phyloP scores from a whole-genome alignment of 805 yeast species.

The Wickerhamomyces pijperi region DNA sequence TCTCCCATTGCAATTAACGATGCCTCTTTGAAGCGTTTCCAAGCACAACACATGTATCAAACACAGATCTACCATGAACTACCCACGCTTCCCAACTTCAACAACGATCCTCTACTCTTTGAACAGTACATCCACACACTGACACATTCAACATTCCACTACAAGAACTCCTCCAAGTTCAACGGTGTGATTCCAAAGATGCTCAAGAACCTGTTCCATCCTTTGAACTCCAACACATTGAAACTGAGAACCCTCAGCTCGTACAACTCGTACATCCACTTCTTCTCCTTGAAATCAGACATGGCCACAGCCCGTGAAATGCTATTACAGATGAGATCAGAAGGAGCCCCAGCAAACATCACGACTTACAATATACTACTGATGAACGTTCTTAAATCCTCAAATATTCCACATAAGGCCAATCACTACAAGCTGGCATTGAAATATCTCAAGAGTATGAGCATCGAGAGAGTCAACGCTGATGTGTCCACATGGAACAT shows the following conservation, averaged over 20 bases:
- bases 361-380: conserved; percentile 29
- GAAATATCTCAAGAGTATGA: conserved; percentile 23
- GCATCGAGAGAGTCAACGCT: conserved; percentile 16
- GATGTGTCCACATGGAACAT: conserved; percentile 28
- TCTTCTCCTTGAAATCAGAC: conserved; percentile 26
- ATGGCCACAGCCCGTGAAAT: conserved; percentile 28
- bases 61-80: conserved; percentile 20
- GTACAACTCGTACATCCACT: conserved; percentile 29
- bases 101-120: conserved; percentile 15
- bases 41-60: too few species aligned
- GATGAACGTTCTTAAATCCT: conserved; percentile 18
- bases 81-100: conserved; percentile 25
- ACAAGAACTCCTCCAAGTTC: conserved; percentile 24
- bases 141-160: conserved; percentile 26
- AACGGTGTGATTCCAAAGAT: conserved; percentile 28
- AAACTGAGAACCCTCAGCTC: conserved; percentile 20
- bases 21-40: conserved; percentile 4
- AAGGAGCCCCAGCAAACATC: conserved; percentile 22
- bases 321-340: conserved; percentile 28
- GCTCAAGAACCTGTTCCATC: conserved; percentile 27
- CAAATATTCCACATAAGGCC: conserved; percentile 18
- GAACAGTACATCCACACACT: conserved; percentile 24
- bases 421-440: conserved; percentile 19
- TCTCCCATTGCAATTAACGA: conserved; percentile 8
- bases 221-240: conserved; percentile 23